These are phyloP conservation scores for Oryza meyeriana DNA, from an alignment of 176 grass and related monocot genomes.

Conservation along the genomic window DNA sequence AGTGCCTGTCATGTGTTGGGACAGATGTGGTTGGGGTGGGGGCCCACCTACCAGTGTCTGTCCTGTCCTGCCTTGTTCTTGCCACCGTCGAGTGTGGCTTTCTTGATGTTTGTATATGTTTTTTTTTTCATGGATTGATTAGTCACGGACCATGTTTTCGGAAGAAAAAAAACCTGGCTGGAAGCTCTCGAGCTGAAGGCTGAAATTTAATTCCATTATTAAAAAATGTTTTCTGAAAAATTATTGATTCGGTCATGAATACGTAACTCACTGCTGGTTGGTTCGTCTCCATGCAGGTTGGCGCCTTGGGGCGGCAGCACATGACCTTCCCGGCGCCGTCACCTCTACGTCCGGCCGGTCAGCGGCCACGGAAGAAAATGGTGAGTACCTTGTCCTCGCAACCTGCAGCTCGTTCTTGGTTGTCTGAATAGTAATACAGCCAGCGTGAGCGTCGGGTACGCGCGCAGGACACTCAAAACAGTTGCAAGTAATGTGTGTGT, in stretches of 20 bases:
- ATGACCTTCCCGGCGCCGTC: slow-evolving; percentile 26
- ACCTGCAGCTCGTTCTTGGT: background rate
- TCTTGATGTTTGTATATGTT: background rate
- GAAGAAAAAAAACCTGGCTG: too few relatives aligned
- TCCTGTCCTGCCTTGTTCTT: slow-evolving; percentile 1
- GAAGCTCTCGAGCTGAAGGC: too few relatives aligned
- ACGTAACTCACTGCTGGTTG: background rate
- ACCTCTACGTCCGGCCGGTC: background rate
- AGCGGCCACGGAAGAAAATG: slow-evolving; percentile 53
- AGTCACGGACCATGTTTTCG: too few relatives aligned
- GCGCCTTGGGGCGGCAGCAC: slow-evolving; percentile 14
- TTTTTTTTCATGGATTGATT: too few relatives aligned
- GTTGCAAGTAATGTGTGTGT: background rate
- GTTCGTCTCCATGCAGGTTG: slow-evolving; percentile 40
- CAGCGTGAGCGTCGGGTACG: background rate
- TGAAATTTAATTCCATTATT: too few relatives aligned
- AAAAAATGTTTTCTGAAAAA: too few relatives aligned
- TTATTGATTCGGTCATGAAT: background rate
- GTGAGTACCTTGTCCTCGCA: slow-evolving; percentile 25
- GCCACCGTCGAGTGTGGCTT: background rate
- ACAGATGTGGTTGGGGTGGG: background rate
- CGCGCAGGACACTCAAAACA: background rate
- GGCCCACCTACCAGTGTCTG: background rate
- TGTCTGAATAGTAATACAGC: background rate
- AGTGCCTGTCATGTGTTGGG: slow-evolving; percentile 17